A percentile compares a stretch with the other conserved stretches of the same genome.
These are phyloP conservation scores for Pseudotulostoma volvatum DNA, from an alignment of 495 filamentous ascomycete genomes.

Conservation along the genomic window DNA sequence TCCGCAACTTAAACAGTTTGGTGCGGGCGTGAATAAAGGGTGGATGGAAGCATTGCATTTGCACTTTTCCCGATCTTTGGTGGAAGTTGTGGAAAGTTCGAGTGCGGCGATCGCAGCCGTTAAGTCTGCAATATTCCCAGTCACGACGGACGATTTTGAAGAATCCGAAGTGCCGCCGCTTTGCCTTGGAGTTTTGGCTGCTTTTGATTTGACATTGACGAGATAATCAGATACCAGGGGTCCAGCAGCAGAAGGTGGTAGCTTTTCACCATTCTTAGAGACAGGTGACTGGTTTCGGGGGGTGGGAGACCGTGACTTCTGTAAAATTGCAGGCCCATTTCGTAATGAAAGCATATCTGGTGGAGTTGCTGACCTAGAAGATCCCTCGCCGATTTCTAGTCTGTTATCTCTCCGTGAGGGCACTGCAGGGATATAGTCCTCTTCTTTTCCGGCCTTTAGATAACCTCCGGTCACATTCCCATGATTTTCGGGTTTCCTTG, in stretches of 20 bases:
- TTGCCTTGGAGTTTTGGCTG: slow-evolving; percentile 40
- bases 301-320: slow-evolving; percentile 16
- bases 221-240: slow-evolving; percentile 63
- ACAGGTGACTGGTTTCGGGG: slow-evolving; percentile 24
- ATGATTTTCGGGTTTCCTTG: slow-evolving; percentile 40
- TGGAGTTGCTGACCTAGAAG: not conserved
- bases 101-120: slow-evolving; percentile 83
- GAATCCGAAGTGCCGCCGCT: slow-evolving; percentile 28
- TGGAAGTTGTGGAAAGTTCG: slow-evolving; percentile 71
- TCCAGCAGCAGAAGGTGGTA: slow-evolving; percentile 54
- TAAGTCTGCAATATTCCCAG: slow-evolving; percentile 62
- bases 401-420: slow-evolving; percentile 2
- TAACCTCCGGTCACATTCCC: slow-evolving; percentile 42
- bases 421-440: slow-evolving; percentile 41
- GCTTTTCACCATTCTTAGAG: slow-evolving; percentile 28
- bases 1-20: slow-evolving; percentile 84
- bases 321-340: slow-evolving; percentile 20
- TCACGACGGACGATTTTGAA: slow-evolving; percentile 19
- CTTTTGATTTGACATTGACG: slow-evolving; percentile 44
- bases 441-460: slow-evolving; percentile 38
- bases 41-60: slow-evolving; percentile 75
- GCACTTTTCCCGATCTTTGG: slow-evolving; percentile 44
- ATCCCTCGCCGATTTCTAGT: not conserved
- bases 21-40: slow-evolving; percentile 67
- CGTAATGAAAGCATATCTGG: slow-evolving; percentile 21